Evolutionary conservation across 2,329 filamentous ascomycete species (phyloP), one percentile per base, ranked within the genome.

Genomic region (Mariannaea sp.): DNA sequence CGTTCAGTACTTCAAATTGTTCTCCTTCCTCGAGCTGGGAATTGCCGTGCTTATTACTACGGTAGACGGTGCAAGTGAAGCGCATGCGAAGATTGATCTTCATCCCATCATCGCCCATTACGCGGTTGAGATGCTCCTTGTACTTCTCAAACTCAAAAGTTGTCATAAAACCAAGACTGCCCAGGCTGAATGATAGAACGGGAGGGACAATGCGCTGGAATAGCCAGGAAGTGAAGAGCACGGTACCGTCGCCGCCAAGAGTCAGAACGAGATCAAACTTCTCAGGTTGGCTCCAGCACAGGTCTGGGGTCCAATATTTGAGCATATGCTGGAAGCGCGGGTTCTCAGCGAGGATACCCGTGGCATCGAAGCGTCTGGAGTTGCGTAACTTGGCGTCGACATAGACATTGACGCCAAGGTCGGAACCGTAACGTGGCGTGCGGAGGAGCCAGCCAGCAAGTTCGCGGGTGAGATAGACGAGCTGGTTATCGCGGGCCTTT

Each of bases 71-170:
- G 76, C 93, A 97, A 13, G 94, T 99, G 73, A 99, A 99, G 57
- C 94, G 89, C 94, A 99, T 99, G 62, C 94, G 91, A 63, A 99
- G 80, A 68, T 96, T 97, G 56, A 97, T 93, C 48, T 93, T 88
- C 93, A 99, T 97, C 50, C 94, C 94, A 2, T 89, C 85, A 52
- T 95, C 90, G 56, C 92, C 92, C 92, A 99, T 96, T 62, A 97
- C 84, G 48, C 86, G 87, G 73, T 90, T 88, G 27, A 99, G 82
- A 67, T 96, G 90, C 54, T 89, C 80, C 73, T 91, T 92, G 78
- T 96, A 97, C 64, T 87, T 83, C 57, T 90, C 85, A 68, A 94
- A 99, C 69, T 92, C 85, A 67, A 94, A 95, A 53, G 86, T 92
- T 2, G 91, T 95, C 65, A 95, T 78, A 76, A 95, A 95, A n/a